A percentile compares a stretch with the other conserved stretches of the same genome.
Evolutionary conservation across 2,329 filamentous ascomycete genomes (phyloP).

Genomic region (Colletotrichum horii): DNA sequence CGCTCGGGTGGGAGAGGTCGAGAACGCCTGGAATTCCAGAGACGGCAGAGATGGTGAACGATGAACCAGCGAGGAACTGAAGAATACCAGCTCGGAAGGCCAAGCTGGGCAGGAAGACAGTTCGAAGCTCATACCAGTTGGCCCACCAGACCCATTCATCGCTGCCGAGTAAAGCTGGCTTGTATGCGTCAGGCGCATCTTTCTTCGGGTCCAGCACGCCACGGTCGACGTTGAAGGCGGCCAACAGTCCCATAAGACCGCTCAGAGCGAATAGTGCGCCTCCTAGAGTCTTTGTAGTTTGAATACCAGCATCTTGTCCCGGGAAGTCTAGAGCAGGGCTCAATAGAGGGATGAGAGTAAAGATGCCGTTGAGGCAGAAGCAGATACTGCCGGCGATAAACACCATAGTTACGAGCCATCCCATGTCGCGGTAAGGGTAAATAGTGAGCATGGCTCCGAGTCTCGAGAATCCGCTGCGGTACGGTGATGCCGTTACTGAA

Average conservation of each 20-base stretch:
- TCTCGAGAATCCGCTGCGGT: not conserved
- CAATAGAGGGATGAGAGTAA: not conserved
- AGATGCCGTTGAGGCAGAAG: conserved; percentile 8
- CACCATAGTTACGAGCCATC: conserved; percentile 15
- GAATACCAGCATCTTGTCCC: not conserved
- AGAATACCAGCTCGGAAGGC: conserved; percentile 14
- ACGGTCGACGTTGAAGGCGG: conserved; percentile 16
- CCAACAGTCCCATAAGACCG: conserved; percentile 2
- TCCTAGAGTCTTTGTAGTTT: not conserved
- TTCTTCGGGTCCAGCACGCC: conserved; percentile 1
- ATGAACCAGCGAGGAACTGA: conserved; percentile 1
- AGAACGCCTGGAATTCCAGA: conserved; percentile 6
- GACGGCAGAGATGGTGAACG: conserved; percentile 10
- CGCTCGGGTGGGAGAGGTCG: conserved; percentile 8
- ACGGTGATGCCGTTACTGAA: not conserved
- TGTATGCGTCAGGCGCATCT: conserved; percentile 9
- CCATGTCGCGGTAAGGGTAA: conserved; percentile 18
- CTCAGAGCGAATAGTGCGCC: not conserved
- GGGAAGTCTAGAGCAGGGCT: not conserved
- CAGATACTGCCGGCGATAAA: not conserved
- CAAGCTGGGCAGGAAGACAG: not conserved
- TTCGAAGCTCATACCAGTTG: not conserved
- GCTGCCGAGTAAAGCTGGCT: conserved; percentile 8
- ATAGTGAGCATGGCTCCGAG: conserved; percentile 14
- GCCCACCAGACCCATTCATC: conserved; percentile 15